phyloP scores from a whole-genome alignment of 495 filamentous ascomycete genomes.

The Mytilinidion resinicola region DNA sequence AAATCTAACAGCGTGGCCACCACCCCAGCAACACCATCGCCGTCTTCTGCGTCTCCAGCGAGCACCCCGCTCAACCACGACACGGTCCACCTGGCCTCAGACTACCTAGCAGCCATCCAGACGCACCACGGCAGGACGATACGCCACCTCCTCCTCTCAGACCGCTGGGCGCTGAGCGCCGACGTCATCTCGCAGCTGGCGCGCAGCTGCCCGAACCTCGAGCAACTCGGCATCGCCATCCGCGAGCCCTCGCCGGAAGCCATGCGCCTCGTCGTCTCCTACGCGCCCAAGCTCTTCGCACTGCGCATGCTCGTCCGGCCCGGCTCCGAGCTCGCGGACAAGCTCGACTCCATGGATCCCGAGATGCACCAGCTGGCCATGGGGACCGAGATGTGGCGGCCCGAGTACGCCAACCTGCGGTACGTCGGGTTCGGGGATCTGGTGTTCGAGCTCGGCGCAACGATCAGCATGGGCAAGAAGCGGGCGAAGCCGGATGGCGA shows the following conservation, averaged over 20 bases:
- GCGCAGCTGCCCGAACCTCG: slow-evolving; percentile 50
- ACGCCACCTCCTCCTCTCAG: slow-evolving; percentile 51
- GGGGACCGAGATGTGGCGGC: slow-evolving; percentile 18
- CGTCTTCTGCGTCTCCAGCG: slow-evolving; percentile 3
- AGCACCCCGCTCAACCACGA: slow-evolving; percentile 18
- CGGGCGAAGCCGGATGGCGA: slow-evolving; percentile 7
- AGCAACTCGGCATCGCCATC: slow-evolving; percentile 43
- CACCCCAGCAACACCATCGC: slow-evolving; percentile 8
- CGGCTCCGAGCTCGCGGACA: slow-evolving; percentile 15
- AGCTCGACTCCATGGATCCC: slow-evolving; percentile 20
- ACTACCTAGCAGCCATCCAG: slow-evolving; percentile 32
- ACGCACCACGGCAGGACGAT: slow-evolving; percentile 43
- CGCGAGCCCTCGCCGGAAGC: slow-evolving; percentile 6
- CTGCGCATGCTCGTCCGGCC: slow-evolving; percentile 30
- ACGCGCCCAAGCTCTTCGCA: slow-evolving; percentile 31
- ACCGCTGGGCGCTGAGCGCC: slow-evolving; percentile 49
- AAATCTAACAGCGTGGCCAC: slow-evolving; percentile 14
- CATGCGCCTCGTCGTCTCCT: slow-evolving; percentile 27
- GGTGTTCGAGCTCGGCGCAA: slow-evolving; percentile 28
- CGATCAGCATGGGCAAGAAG: slow-evolving; percentile 5
- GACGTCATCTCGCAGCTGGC: slow-evolving; percentile 47
- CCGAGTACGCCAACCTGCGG: slow-evolving; percentile 25
- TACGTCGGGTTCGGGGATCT: slow-evolving; percentile 32
- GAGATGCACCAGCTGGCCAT: slow-evolving; percentile 28
- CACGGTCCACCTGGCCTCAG: slow-evolving; percentile 23